Base-by-base conservation (phyloP, 2,329 filamentous ascomycete species). In the Clonostachys solani region DNA sequence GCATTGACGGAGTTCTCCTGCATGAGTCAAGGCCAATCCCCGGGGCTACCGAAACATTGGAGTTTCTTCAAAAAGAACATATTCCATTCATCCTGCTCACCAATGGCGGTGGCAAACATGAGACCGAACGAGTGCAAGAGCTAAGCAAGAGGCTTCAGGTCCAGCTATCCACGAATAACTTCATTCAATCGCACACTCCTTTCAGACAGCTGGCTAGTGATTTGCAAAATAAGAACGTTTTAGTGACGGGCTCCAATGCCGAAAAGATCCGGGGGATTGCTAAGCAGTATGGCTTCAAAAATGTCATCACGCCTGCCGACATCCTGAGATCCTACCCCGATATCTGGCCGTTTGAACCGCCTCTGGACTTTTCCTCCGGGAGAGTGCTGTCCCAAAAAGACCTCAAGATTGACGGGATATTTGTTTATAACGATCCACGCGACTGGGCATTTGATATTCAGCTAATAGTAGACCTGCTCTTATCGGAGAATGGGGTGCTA, bases 401-500 rank as follows among this genome's bases (percentile, higher is more conserved):
- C n/a, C 75, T 92, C 43, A 91, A 89, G 56, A 86, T 99, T 55
- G 90, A 95, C 60, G 91, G 92, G 29, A 82, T 97, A 29, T 87
- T 97, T 59, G 87, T 96, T 7, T 96, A 92, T 77, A 95, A 96
- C 64, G 94, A 97, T 66, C 92, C 94, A 5, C 82, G 94, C 47
- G 94, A 97, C 71, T 99, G 94, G 94, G 91, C 88, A 1, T 77
- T 96, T 10, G 92, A 97, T 64, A 83, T 83, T 3, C 88, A 95
- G 61, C 72, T 97, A 56, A 86, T 97, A 48, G 61, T 87, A 46
- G 94, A 99, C 65, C 71, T 96, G 10, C 72, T 97, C 7, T 75
- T 95, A 37, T 96, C 92, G 1, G 74, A 81, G 17, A 58, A 77
- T n/a, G 94, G 94, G n/a, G 81, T 89, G 48, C 63, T 96, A 5